Conservation (phyloP, 805 yeast genomes). For the Blastobotrys americana region DNA sequence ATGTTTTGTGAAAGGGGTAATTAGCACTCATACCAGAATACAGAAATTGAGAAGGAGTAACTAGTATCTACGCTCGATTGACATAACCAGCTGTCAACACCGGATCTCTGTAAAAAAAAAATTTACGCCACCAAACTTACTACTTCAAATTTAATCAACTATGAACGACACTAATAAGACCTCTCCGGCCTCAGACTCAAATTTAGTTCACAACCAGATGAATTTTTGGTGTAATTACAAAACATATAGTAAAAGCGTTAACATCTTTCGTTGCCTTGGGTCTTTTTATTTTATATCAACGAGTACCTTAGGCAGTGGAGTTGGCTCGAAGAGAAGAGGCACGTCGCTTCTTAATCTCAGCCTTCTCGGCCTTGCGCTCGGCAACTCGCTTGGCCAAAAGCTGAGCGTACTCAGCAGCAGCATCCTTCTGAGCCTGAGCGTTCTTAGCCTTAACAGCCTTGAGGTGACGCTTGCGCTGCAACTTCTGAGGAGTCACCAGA, state of each 20-base stretch:
- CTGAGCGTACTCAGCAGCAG: slow-evolving; percentile 99
- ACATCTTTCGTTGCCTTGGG: background rate
- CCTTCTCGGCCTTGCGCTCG: slow-evolving; percentile 97
- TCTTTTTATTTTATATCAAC: background rate
- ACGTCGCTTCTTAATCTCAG: slow-evolving; percentile 99
- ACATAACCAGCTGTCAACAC: too few relatives aligned
- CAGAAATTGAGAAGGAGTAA: too few relatives aligned
- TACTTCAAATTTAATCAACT: too few relatives aligned
- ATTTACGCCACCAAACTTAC: too few relatives aligned
- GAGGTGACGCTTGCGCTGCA: slow-evolving; percentile 98
- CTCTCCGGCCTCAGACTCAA: too few relatives aligned
- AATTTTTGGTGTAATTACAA: background rate
- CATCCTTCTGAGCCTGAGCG: slow-evolving; percentile 99
- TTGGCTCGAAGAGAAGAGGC: slow-evolving; percentile 81
- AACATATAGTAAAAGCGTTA: background rate
- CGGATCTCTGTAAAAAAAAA: too few relatives aligned
- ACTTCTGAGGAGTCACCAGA: slow-evolving; percentile 96
- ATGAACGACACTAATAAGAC: too few relatives aligned
- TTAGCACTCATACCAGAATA: too few relatives aligned
- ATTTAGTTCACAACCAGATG: background rate
- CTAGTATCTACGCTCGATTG: too few relatives aligned
- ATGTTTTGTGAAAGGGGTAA: too few relatives aligned
- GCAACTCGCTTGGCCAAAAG: slow-evolving; percentile 95
- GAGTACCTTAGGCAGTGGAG: slow-evolving; percentile 7
- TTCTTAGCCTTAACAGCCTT: slow-evolving; percentile 88